A percentile compares a stretch with the other conserved stretches of the same genome.
These are phyloP conservation scores for Trichophyton simii DNA, from an alignment of 2,329 filamentous ascomycete genomes.

Conservation along the genomic window DNA sequence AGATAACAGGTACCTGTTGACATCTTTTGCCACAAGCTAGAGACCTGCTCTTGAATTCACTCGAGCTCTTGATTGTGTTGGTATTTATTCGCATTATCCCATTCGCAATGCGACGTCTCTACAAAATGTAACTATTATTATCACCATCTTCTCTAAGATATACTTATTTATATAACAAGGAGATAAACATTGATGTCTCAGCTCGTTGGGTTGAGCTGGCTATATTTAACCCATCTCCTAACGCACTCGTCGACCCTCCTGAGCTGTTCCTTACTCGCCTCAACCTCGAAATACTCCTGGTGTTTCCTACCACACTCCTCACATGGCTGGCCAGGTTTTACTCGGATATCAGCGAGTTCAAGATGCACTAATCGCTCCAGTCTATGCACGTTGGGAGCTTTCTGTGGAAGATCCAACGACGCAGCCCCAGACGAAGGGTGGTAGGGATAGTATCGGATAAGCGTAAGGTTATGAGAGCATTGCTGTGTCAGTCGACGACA, in stretches of 20 bases:
- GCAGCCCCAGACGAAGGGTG: conserved; percentile 34
- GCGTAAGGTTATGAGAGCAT: conserved; percentile 75
- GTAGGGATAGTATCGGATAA: conserved; percentile 89
- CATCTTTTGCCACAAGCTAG: too few species aligned
- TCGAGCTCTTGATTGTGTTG: too few species aligned
- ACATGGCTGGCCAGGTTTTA: conserved; percentile 51
- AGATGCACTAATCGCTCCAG: conserved; percentile 86
- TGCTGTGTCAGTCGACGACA: conserved; percentile 78
- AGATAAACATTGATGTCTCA: neutral
- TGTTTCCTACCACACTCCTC: conserved; percentile 71
- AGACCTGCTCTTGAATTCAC: too few species aligned
- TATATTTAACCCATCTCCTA: conserved; percentile 77
- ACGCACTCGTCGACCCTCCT: conserved; percentile 59
- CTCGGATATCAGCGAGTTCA: conserved; percentile 55
- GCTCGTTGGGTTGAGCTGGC: conserved; percentile 36
- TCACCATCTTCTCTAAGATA: neutral
- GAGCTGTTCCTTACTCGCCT: conserved; percentile 58
- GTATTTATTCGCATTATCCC: too few species aligned
- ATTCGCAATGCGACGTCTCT: neutral
- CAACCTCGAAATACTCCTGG: conserved; percentile 89
- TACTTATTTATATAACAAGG: neutral
- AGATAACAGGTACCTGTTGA: neutral
- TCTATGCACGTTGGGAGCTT: conserved; percentile 67
- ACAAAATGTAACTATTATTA: too few species aligned
- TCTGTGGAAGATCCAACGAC: conserved; percentile 12